Evolutionary conservation across 2,329 filamentous ascomycete genomes (phyloP).

Genomic region (Botrytis squamosa): DNA sequence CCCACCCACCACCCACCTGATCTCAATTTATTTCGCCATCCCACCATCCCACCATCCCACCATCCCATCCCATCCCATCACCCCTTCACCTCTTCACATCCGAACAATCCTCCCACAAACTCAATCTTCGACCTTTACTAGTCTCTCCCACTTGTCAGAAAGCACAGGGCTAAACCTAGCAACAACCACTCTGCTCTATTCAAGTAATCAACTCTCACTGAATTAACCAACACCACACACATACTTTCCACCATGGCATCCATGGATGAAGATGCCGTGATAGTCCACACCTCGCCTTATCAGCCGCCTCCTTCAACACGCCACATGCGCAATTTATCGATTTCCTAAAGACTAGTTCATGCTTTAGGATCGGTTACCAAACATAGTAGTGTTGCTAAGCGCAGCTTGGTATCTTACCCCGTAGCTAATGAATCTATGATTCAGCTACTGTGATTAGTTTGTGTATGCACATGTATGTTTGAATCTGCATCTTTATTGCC

Average conservation of each 20-base stretch:
- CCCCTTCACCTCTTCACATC: slow-evolving; percentile 19
- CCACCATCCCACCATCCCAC: slow-evolving; percentile 31
- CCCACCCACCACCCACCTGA: background rate
- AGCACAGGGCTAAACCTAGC: background rate
- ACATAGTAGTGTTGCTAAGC: background rate
- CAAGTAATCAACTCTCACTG: background rate
- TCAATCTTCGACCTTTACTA: background rate
- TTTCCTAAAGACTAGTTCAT: background rate
- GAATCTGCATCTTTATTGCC: background rate
- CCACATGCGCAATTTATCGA: slow-evolving; percentile 3
- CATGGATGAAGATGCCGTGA: too few species aligned
- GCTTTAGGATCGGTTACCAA: background rate
- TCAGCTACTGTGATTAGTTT: background rate
- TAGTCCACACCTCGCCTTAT: background rate
- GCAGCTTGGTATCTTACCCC: background rate
- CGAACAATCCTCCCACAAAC: background rate
- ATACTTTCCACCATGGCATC: background rate
- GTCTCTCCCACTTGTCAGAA: background rate
- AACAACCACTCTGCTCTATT: background rate
- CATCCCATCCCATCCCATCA: slow-evolving; percentile 26
- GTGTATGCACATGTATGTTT: background rate
- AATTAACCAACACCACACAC: background rate
- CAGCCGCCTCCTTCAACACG: background rate
- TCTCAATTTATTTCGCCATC: slow-evolving; percentile 23
- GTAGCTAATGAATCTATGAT: background rate